Base-by-base conservation (phyloP, 331 rosid genomes). In the Quercus lobata region DNA sequence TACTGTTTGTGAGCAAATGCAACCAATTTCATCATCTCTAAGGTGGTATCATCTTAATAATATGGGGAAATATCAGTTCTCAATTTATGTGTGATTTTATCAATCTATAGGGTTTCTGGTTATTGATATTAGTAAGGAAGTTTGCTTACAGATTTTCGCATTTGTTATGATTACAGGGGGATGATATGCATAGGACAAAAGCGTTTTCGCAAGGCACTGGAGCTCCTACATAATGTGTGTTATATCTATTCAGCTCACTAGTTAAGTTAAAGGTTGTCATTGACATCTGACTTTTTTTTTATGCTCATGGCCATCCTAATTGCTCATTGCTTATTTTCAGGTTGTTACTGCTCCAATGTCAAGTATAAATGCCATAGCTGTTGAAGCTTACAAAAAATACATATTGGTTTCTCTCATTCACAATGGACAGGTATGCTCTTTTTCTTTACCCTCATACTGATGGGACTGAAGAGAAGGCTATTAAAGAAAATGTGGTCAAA, bases 311-410 rank as follows among this genome's bases (percentile, higher is more conserved):
- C 63, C 18, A 34, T 18, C 54, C 72, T 79, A 7, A 79, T 74
- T 52, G 18, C 78, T 69, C 63, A 76, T 80, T 69, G 63, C 80
- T 52, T 83, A 16, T 81, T 81, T 82, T 25, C 87, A 96, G 99
- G 99, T 89, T 84, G 98, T 93, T 81, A 91, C 97, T 74, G 96
- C 99, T 76, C 99, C 99, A 21, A 91, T 96, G 97, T 74, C 92
- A 52, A 53, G 83, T 57, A 29, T 86, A 71, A 95, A 86, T 79
- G 97, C 97, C 71, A 90, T 95, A 84, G 90, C 94, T 71, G 91
- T 91, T 73, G 99, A 95, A 89, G 97, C 99, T 58, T 91, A 95
- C 89, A 95, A 91, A 80, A 92, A 95, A 73, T 91, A 87, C 82
- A 77, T 95, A 80, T 81, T 95, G 87, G 92, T 91, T 83, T 89